These are phyloP conservation scores for Echium plantagineum DNA, from an alignment of 257 asterid species.

Conservation along the genomic window DNA sequence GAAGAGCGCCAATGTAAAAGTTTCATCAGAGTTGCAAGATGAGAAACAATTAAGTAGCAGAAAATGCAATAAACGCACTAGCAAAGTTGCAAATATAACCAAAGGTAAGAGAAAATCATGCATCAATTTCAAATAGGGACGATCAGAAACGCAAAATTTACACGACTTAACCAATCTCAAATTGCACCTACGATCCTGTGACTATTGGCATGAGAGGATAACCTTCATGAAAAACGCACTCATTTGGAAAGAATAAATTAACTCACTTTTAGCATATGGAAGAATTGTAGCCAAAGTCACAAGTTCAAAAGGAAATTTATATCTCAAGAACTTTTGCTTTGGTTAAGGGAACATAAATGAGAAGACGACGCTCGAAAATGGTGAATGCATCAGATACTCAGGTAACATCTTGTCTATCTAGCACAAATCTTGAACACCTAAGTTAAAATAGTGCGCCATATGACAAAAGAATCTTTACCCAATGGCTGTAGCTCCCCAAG, in stretches of 20 bases:
- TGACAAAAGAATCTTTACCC: slow-evolving; percentile 50
- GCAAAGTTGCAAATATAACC: too few species aligned
- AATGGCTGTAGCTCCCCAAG: slow-evolving; percentile 99
- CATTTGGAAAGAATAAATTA: too few species aligned
- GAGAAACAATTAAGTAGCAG: background rate
- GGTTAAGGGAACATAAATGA: background rate
- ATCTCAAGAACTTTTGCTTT: too few species aligned
- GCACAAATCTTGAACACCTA: background rate
- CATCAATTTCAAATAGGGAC: too few species aligned
- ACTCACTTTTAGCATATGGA: too few species aligned
- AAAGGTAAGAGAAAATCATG: too few species aligned
- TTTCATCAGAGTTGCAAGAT: background rate
- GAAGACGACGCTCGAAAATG: background rate
- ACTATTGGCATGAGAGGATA: too few species aligned
- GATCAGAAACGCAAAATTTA: background rate
- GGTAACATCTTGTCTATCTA: background rate
- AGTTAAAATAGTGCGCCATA: slow-evolving; percentile 3
- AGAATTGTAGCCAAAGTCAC: too few species aligned
- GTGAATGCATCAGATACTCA: background rate
- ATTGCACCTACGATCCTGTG: too few species aligned
- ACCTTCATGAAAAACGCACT: too few species aligned
- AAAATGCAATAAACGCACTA: background rate
- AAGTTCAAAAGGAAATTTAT: too few species aligned
- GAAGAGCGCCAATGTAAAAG: slow-evolving; percentile 12
- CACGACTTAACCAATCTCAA: background rate